These are phyloP conservation scores for Chaetothyriales sp. DNA, from an alignment of 2,329 filamentous ascomycete species.

Conservation along the genomic window DNA sequence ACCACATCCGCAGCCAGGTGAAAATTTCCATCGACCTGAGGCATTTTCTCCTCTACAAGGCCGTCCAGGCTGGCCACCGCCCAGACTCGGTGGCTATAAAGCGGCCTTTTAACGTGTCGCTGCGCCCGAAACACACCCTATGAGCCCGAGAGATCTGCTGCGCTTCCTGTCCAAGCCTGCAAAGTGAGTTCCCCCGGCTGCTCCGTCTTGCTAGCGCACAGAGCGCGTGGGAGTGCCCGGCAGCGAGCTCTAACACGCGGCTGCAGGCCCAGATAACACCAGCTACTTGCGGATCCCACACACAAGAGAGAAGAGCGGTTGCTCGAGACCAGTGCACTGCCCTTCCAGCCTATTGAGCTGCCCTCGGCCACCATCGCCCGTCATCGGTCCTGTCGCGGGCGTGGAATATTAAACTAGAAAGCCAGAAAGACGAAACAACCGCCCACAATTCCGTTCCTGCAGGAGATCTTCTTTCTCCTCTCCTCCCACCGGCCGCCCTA, in stretches of 20 bases:
- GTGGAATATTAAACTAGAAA: conserved; percentile 39
- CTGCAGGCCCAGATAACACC: conserved; percentile 51
- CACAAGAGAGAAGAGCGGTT: conserved; percentile 9
- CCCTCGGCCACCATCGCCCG: conserved; percentile 40
- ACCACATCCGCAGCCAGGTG: neutral
- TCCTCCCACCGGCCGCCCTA: conserved; percentile 83
- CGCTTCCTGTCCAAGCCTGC: conserved; percentile 89
- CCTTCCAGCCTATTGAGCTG: conserved; percentile 28
- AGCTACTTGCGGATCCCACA: conserved; percentile 17
- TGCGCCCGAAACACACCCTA: conserved; percentile 42
- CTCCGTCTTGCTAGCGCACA: conserved; percentile 1
- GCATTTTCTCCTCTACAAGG: neutral
- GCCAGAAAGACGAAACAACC: conserved; percentile 47
- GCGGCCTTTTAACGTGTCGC: neutral
- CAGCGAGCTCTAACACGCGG: neutral
- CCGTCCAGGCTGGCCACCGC: neutral
- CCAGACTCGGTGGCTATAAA: neutral
- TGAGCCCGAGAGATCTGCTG: conserved; percentile 82
- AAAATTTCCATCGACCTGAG: neutral
- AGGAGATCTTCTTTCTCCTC: conserved; percentile 69
- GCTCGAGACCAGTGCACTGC: conserved; percentile 46
- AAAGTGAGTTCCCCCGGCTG: conserved; percentile 50
- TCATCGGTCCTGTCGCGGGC: conserved; percentile 56
- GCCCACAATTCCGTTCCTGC: conserved; percentile 78
- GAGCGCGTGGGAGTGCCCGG: neutral